Base-by-base conservation (phyloP, 352 stramenopile genomes). In the Aphanomyces stellatus region DNA sequence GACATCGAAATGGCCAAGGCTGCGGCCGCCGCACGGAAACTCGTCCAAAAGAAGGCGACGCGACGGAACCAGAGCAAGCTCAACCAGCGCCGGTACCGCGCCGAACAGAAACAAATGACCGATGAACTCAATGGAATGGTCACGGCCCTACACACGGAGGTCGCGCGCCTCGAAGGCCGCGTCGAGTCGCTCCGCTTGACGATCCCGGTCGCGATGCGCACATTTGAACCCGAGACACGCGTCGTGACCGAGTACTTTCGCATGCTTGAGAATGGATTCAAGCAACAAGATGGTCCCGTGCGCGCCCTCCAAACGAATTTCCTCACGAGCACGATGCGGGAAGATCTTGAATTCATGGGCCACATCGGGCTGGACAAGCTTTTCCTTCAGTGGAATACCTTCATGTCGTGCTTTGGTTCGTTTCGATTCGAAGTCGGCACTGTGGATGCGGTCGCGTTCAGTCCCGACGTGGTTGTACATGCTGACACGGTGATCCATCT, bases 11-110 rank as follows among this genome's bases (percentile, higher is more conserved):
- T 49, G n/a, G 15, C 7, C 33, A 67, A 59, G 42, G 24, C 25
- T 19, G 46, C 46, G 24, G 30, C 60, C 28, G 60, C 40, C 22
- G 17, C 37, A 13, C 22, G 24, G 7, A 31, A 55, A 19, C n/a
- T 57, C 31, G 7, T 43, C 10, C 22, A 43, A 5, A 67, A 67
- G 46, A 42, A 51, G 17, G 25, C 25, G 13, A 57, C 33, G 4
- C 41, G 60, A 22, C 60, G 60, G 19, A 22, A 59, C 34, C 60
- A 67, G 3, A 57, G 60, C 60, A 67, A 67, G 49, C 19, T 67
- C 28, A 67, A 67, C 37, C 60, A 67, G 22, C 43, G 60, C 2
- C 24, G 46, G 7, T 67, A 67, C 27, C 60, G 60, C n/a, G 41
- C 40, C n/a, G 41, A 67, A 17, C 41, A 67, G 28, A 67, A 56